Base-by-base conservation (phyloP, 2,329 filamentous ascomycete genomes). In the Fusarium sp. region DNA sequence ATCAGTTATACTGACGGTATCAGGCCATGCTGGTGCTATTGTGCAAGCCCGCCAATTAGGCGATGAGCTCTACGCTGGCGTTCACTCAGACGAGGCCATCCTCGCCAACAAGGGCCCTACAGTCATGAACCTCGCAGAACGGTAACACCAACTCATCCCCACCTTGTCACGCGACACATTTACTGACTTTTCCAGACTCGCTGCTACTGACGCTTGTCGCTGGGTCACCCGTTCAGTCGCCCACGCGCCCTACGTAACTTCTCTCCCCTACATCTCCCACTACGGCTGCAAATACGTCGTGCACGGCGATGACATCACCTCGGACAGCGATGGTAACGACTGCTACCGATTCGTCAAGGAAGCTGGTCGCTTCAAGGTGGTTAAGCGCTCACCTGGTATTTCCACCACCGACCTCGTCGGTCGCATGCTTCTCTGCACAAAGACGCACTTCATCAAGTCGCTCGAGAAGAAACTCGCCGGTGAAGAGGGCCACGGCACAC, bases 321-420 rank as follows among this genome's bases (percentile, higher is more conserved):
- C 95, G 0, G 96, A 99, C 83, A 94, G 93, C 81, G 91, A 91
- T 75, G 96, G 96, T 47, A 93, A 98, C 82, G 96, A 99, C 85
- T 98, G 96, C 85, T 99, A 99, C 85, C 93, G 96, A 69, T 98
- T 96, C 80, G 96, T 99, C 79, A 99, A 99, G 85, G 92, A 93
- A 45, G 96, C 96, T 3, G 92, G 93, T 18, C 90, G 96, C 48
- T 99, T 99, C 89, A 95, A 97, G 84, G 94, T 99, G 24, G 96
- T 99, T 51, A 98, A 97, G 85, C 90, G 96, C 73, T 98, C 96
- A 5, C 96, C 96, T 0, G 95, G 94, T 68, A 99, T 99, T 79
- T 98, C 94, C 15, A 99, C 96, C 5, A 99, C 96, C 8, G 96
- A 99, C 81, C 89, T 99, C n/a, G 96, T 99, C 32, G 96, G 96